phyloP scores from a whole-genome alignment of 768 basidiomycete species.

The Kockovaella imperatae region DNA sequence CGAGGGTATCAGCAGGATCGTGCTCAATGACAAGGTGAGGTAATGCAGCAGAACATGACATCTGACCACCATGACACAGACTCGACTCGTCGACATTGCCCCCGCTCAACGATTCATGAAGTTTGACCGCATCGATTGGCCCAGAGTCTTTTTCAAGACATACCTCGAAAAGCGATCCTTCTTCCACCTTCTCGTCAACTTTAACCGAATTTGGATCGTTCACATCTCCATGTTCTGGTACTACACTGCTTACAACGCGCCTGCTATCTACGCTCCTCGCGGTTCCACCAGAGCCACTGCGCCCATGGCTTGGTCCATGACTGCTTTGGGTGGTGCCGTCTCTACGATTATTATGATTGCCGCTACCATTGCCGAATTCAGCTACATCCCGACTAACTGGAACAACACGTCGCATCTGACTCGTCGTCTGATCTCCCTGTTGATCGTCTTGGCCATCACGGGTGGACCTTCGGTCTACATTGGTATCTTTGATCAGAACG shows the following conservation, averaged over 20 bases:
- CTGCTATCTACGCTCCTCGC: conserved; percentile 59
- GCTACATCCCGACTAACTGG: conserved; percentile 97
- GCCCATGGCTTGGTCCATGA: conserved; percentile 86
- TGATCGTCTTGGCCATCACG: conserved; percentile 83
- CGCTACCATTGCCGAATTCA: conserved; percentile 90
- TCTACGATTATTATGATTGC: conserved; percentile 94
- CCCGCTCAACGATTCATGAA: conserved; percentile 92
- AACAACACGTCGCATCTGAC: conserved; percentile 95
- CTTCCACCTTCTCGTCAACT: conserved; percentile 95
- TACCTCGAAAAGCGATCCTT: conserved; percentile 97
- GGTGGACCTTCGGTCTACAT: conserved; percentile 92
- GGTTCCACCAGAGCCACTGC: conserved; percentile 53
- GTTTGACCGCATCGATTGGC: conserved; percentile 95
- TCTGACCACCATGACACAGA: no score
- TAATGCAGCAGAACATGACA: no score
- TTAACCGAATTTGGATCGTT: conserved; percentile 98
- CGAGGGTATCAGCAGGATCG: conserved; percentile 89
- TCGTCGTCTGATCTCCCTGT: conserved; percentile 78
- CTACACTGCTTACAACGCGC: conserved; percentile 91
- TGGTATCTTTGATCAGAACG: conserved; percentile 65
- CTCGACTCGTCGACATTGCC: conserved; percentile 78
- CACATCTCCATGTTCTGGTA: conserved; percentile 92
- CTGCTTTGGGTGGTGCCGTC: conserved; percentile 88
- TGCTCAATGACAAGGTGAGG: conserved; percentile 80
- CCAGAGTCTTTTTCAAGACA: conserved; percentile 94